Evolutionary conservation across 2,329 filamentous ascomycete species (phyloP).

Genomic region (Ophiostoma sp.): DNA sequence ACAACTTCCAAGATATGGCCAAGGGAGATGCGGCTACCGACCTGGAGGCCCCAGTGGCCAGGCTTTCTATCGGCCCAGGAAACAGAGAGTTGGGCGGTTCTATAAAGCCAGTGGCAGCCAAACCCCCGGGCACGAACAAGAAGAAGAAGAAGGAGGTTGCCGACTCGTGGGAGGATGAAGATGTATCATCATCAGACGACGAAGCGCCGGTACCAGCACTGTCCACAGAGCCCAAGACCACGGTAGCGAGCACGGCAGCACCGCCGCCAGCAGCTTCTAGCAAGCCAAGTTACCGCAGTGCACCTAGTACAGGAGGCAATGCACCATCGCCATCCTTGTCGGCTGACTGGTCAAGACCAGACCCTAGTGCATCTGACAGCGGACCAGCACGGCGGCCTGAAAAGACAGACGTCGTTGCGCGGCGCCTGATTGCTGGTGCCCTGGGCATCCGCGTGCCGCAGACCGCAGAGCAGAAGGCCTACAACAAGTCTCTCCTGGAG

Average conservation of each 20-base stretch:
- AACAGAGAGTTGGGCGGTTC: conserved; percentile 25
- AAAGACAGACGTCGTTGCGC: conserved; percentile 88
- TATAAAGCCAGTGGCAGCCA: neutral
- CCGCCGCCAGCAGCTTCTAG: neutral
- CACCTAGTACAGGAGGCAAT: conserved; percentile 2
- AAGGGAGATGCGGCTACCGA: conserved; percentile 22
- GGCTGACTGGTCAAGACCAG: conserved; percentile 16
- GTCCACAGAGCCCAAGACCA: neutral
- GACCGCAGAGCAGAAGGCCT: conserved; percentile 84
- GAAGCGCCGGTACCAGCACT: neutral
- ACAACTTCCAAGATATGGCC: conserved; percentile 19
- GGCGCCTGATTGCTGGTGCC: conserved; percentile 82
- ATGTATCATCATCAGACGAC: conserved; percentile 41
- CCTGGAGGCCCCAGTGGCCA: conserved; percentile 28
- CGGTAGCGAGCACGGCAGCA: neutral
- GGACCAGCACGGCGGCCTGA: conserved; percentile 55
- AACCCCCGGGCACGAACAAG: conserved; percentile 26
- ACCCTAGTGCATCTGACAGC: neutral
- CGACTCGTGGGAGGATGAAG: conserved; percentile 76
- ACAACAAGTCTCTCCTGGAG: conserved; percentile 74
- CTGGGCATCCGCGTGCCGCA: conserved; percentile 75
- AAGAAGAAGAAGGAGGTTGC: conserved; percentile 42
- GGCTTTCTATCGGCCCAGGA: conserved; percentile 31
- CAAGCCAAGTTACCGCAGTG: neutral
- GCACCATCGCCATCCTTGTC: neutral